Evolutionary conservation across 805 yeast species (phyloP).

Genomic region (Wickerhamomyces kurtzmanii): DNA sequence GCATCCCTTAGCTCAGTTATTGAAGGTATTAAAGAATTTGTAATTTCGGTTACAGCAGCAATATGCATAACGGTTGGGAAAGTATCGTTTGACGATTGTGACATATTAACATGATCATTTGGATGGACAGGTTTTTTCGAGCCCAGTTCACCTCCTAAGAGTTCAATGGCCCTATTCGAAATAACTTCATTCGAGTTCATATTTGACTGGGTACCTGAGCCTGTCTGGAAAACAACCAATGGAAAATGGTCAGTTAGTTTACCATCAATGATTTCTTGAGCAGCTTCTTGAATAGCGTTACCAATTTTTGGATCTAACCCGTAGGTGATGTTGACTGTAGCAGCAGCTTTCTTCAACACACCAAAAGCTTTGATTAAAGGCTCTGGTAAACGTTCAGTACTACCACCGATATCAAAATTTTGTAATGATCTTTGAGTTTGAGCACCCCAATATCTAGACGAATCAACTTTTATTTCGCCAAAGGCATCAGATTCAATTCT

Average conservation of each 20-base stretch:
- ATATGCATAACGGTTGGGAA: slow-evolving; percentile 99
- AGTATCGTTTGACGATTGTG: slow-evolving; percentile 97
- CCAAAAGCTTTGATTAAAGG: slow-evolving; percentile 92
- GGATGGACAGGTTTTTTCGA: slow-evolving; percentile 95
- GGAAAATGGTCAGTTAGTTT: slow-evolving; percentile 93
- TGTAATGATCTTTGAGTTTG: slow-evolving; percentile 91
- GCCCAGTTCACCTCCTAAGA: slow-evolving; percentile 87
- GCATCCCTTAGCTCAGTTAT: slow-evolving; percentile 69
- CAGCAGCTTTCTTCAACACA: slow-evolving; percentile 87
- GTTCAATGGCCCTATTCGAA: slow-evolving; percentile 95
- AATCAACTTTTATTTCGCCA: slow-evolving; percentile 89
- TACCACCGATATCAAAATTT: slow-evolving; percentile 95
- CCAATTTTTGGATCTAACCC: slow-evolving; percentile 87
- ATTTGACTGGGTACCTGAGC: slow-evolving; percentile 97
- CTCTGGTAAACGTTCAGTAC: slow-evolving; percentile 81
- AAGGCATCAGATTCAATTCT: slow-evolving; percentile 92
- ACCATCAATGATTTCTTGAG: slow-evolving; percentile 91
- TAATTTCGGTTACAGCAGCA: slow-evolving; percentile 91
- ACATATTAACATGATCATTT: slow-evolving; percentile 96
- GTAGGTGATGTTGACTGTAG: slow-evolving; percentile 74
- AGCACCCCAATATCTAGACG: slow-evolving; percentile 92
- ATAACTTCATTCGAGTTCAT: slow-evolving; percentile 99
- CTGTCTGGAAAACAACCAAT: slow-evolving; percentile 96
- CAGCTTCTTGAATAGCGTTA: slow-evolving; percentile 83
- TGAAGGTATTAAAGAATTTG: slow-evolving; percentile 68